A percentile compares a stretch with the other conserved stretches of the same genome.
phyloP scores from a whole-genome alignment of 257 asterid genomes.

The Scutellaria galericulata region DNA sequence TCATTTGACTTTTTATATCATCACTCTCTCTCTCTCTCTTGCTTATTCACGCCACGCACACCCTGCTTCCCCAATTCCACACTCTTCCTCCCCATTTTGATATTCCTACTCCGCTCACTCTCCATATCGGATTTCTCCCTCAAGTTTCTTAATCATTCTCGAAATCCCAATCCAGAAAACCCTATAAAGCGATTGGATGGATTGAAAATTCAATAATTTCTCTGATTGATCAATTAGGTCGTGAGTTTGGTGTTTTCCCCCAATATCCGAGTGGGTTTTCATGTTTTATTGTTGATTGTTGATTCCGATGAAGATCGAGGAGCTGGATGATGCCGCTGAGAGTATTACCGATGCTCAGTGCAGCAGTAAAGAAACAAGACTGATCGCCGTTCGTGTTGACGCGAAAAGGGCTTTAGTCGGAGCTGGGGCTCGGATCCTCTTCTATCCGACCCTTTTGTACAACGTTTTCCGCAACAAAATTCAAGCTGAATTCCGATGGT shows the following conservation, averaged over 20 bases:
- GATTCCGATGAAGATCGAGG: slow-evolving; percentile 77
- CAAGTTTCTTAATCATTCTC: background rate
- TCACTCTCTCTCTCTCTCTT: background rate
- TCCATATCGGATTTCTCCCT: background rate
- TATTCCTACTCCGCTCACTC: slow-evolving; percentile 14
- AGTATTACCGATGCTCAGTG: slow-evolving; percentile 32
- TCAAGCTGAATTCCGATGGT: slow-evolving; percentile 90
- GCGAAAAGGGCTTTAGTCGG: slow-evolving; percentile 92
- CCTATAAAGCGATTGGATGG: background rate
- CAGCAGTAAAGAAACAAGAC: slow-evolving; percentile 38
- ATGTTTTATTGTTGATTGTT: slow-evolving; percentile 15
- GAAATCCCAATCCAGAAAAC: background rate
- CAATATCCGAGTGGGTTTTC: slow-evolving; percentile 8
- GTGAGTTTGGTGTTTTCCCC: background rate
- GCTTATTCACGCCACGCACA: slow-evolving; percentile 8
- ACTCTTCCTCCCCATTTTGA: slow-evolving; percentile 32
- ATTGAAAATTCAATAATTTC: background rate
- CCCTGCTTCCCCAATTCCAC: slow-evolving; percentile 32
- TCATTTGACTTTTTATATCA: slow-evolving; percentile 29
- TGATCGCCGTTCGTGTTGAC: slow-evolving; percentile 66
- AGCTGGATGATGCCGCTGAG: slow-evolving; percentile 55
- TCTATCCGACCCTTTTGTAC: slow-evolving; percentile 90
- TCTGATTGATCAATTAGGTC: slow-evolving; percentile 27
- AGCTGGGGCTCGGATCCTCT: slow-evolving; percentile 95
- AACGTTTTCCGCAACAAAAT: slow-evolving; percentile 87